Evolutionary conservation across 495 filamentous ascomycete species (phyloP), one percentile per base, ranked within the genome.

Genomic region (Penicillium coffeae): DNA sequence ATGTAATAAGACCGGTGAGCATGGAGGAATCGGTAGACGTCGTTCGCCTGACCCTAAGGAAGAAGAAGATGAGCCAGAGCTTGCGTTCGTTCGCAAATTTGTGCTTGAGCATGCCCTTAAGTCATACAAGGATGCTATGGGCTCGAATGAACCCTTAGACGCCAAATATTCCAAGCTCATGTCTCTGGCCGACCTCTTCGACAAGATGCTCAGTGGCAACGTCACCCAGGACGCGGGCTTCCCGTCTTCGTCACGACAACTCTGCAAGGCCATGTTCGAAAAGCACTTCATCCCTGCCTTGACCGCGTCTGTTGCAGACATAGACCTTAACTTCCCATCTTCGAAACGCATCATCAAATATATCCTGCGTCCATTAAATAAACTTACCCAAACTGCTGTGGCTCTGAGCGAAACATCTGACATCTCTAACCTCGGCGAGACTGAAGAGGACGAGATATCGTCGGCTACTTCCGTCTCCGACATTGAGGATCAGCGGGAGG

Each of bases 211-310:
- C 46, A 84, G 82, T 45, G 89, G 87, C 2, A 84, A 85, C 62
- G 84, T 90, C 21, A 69, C 63, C 3, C 66, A 69, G 27, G 72
- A 75, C 60, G 64, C 65, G 54, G 58, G 58, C 48, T 79, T 64
- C 58, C 77, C 54, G 50, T 66, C 72, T 22, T 73, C 76, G 9
- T 71, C 71, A 8, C 81, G 84, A 57, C 87, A 92, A 52, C 78
- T 99, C 50, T 87, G 86, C 14, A 90, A 87, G 57, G 81, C 96
- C 33, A 99, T 99, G 93, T 96, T 95, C 54, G 94, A 97, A 67
- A 97, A 96, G 63, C 88, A 92, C 45, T 97, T 93, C 65, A 89
- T 97, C 44, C 73, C 84, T 19, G 82, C 89, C 4, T 70, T 99
- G 34, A 96, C 92, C 3, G 76, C 81, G n/a, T 95, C 94, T 8